Evolutionary conservation across 148 eudicot genomes (phyloP), one percentile per base, ranked within the genome.

Genomic region (Fallopia convolvulus): DNA sequence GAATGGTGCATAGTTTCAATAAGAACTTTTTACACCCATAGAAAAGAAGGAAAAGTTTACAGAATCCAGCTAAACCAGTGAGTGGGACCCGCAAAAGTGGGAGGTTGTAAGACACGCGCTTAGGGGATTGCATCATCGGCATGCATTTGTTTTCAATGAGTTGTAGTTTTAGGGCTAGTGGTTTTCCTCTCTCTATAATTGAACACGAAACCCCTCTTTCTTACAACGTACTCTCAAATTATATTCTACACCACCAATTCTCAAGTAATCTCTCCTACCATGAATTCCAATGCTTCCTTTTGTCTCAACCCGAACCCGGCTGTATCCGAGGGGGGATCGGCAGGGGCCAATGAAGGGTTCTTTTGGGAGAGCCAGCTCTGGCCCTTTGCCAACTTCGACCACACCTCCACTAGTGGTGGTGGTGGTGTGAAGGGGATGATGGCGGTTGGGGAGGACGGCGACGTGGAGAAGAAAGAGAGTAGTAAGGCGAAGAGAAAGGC

Each of bases 401-500:
- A 33, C 42, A 32, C 63, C 41, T 21, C 21, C 40, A 26, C 41
- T 4, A 17, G 56, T 5, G 21, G 39, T 47, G 52, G 53, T 8
- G 53, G 18, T 21, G 44, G 8, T 3, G 20, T 14, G 44, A 39
- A 39, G 15, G 44, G 44, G 5, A 39, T 32, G 5, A 39, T 32
- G 14, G 56, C 5, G 55, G 48, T 14, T 5, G 60, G 60, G 46
- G 86, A 81, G 20, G 72, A 66, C 21, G 72, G 17, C 0, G 42
- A 5, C 42, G 4, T 33, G 8, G 33, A 61, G 65, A 74, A 63
- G 30, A 77, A 26, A 30, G 73, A 60, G 50, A 76, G 18, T 73
- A n/a, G 3, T 49, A 79, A 70, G 65, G 30, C 76, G 74, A 78
- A 53, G 78, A 79, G 60, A 74, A 71, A 70, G 80, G 72, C 2